These are phyloP conservation scores for Suillus clintonianus DNA, from an alignment of 768 basidiomycete species.

Conservation along the genomic window DNA sequence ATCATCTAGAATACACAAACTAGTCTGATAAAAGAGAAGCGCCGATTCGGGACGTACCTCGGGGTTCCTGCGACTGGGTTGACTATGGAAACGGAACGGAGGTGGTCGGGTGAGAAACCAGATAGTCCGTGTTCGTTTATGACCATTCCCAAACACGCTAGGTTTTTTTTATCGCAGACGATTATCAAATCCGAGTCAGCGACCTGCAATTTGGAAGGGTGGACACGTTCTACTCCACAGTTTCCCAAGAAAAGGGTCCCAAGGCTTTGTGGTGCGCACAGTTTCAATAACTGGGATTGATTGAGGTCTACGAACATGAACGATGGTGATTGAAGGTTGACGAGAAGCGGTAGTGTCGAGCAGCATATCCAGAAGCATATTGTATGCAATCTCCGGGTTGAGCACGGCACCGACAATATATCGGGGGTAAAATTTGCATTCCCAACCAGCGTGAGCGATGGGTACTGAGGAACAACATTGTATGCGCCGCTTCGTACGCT, in stretches of 20 bases:
- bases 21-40: background rate
- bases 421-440: constrained; percentile 7
- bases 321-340: constrained; percentile 4
- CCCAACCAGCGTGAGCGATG: constrained; percentile 2
- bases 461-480: constrained; percentile 3
- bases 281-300: background rate
- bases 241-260: background rate
- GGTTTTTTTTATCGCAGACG: background rate
- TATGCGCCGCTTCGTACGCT: constrained; percentile 2
- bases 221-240: constrained; percentile 2
- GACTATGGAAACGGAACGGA: constrained; percentile 4
- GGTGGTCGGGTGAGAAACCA: constrained; percentile 1
- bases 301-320: constrained; percentile 8
- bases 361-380: background rate
- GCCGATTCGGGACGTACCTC: constrained; percentile 2
- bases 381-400: background rate
- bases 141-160: background rate
- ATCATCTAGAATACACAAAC: constrained; percentile 1
- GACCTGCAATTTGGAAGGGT: background rate
- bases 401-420: constrained; percentile 4
- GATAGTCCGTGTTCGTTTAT: background rate
- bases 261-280: constrained; percentile 1
- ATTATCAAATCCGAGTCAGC: constrained; percentile 1
- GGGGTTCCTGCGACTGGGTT: background rate
- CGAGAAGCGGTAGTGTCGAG: constrained; percentile 6